Conservation (phyloP, 306 rosid genomes). For the Malus sieversii region DNA sequence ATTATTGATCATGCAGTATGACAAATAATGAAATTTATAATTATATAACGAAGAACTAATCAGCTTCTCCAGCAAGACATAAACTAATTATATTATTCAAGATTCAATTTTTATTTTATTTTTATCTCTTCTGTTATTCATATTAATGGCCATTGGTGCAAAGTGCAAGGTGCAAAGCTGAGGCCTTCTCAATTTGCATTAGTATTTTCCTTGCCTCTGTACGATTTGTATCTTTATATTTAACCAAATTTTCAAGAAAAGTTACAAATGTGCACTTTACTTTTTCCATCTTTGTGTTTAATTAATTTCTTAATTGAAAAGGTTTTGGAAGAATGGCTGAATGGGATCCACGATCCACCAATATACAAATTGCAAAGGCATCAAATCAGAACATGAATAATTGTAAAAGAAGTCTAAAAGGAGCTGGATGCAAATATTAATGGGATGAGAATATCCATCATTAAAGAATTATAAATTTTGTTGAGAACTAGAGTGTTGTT, state of each 20-base stretch:
- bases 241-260: background rate
- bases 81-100: background rate
- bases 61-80: background rate
- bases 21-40: background rate
- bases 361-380: too few relatives aligned
- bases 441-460: too few relatives aligned
- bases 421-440: too few relatives aligned
- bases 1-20: background rate
- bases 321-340: background rate
- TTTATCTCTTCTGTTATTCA: background rate
- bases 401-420: too few relatives aligned
- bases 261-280: background rate
- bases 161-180: background rate
- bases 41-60: background rate
- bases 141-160: background rate
- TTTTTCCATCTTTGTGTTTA: too few relatives aligned
- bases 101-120: background rate
- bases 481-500: too few relatives aligned
- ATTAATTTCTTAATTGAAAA: background rate
- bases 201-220: background rate
- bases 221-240: background rate
- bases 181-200: background rate
- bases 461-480: too few relatives aligned
- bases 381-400: too few relatives aligned
- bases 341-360: too few relatives aligned